Conservation (phyloP, 768 basidiomycete genomes). For the Pisolithus albus region DNA sequence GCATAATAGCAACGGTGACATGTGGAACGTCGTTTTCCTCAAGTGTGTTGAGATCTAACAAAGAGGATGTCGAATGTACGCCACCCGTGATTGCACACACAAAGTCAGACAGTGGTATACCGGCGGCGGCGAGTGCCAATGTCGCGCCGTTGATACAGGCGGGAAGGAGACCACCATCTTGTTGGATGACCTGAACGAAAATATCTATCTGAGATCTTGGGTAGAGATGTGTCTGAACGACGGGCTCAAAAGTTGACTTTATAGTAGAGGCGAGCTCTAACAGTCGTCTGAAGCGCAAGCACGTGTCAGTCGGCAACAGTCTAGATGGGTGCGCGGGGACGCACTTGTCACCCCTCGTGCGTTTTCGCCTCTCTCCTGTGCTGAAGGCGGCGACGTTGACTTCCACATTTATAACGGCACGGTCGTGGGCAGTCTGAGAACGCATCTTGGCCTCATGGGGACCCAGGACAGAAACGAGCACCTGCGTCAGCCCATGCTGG, state of each 20-base stretch:
- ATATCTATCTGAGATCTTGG: slow-evolving; percentile 94
- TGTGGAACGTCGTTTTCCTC: slow-evolving; percentile 91
- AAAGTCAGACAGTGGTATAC: slow-evolving; percentile 86
- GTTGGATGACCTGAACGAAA: slow-evolving; percentile 85
- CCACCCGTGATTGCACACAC: slow-evolving; percentile 87
- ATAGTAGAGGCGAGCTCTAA: slow-evolving; percentile 82
- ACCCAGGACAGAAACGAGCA: slow-evolving; percentile 83
- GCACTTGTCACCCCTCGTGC: slow-evolving; percentile 83
- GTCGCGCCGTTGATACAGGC: slow-evolving; percentile 94
- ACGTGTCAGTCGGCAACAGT: not conserved
- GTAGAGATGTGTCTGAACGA: slow-evolving; percentile 84
- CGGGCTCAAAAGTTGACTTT: slow-evolving; percentile 94
- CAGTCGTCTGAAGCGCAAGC: slow-evolving; percentile 52
- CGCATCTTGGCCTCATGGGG: slow-evolving; percentile 84
- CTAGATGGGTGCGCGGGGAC: slow-evolving; percentile 24
- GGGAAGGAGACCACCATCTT: slow-evolving; percentile 88
- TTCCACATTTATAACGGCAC: slow-evolving; percentile 85
- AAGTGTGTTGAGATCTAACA: slow-evolving; percentile 81
- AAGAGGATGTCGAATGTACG: slow-evolving; percentile 69
- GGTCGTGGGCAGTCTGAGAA: slow-evolving; percentile 77
- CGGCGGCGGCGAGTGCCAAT: slow-evolving; percentile 83
- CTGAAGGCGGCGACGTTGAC: slow-evolving; percentile 85
- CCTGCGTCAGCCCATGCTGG: slow-evolving; percentile 86
- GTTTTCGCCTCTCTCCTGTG: slow-evolving; percentile 68
- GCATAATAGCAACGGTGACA: slow-evolving; percentile 84